Conservation (phyloP, 352 stramenopile genomes). For the Blastocystis sp. region DNA sequence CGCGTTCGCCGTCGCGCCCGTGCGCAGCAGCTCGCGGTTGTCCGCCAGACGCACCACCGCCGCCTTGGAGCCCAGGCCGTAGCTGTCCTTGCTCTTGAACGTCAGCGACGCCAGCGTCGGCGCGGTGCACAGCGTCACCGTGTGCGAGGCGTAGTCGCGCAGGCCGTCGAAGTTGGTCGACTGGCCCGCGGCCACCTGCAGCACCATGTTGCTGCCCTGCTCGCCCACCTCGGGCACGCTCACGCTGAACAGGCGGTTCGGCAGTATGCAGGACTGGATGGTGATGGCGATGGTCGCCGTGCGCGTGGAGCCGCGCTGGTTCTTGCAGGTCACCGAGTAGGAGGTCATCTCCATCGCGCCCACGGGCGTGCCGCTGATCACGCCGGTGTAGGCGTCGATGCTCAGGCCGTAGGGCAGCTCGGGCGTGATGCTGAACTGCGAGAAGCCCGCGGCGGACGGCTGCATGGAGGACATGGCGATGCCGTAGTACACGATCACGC, state of each 20-base stretch:
- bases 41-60: slow-evolving; percentile 22
- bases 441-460: slow-evolving; percentile 22
- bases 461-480: slow-evolving; percentile 34
- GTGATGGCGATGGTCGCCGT: slow-evolving; percentile 37
- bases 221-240: slow-evolving; percentile 31
- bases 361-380: slow-evolving; percentile 60
- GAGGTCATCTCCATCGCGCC: background rate
- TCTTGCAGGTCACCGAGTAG: slow-evolving; percentile 46
- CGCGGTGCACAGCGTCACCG: background rate
- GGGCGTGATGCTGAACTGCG: background rate
- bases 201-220: slow-evolving; percentile 3
- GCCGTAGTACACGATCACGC: slow-evolving; percentile 34
- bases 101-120: background rate
- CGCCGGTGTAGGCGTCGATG: slow-evolving; percentile 33
- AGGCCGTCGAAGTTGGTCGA: background rate
- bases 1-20: background rate
- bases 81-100: background rate
- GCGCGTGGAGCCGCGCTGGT: background rate
- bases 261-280: background rate
- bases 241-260: slow-evolving; percentile 28
- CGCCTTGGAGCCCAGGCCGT: slow-evolving; percentile 4
- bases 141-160: slow-evolving; percentile 21
- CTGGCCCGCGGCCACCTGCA: background rate
- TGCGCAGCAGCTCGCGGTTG: slow-evolving; percentile 46
- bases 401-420: slow-evolving; percentile 27